Evolutionary conservation across 305 asterid species (phyloP).

Genomic region (Solanum hybrid): DNA sequence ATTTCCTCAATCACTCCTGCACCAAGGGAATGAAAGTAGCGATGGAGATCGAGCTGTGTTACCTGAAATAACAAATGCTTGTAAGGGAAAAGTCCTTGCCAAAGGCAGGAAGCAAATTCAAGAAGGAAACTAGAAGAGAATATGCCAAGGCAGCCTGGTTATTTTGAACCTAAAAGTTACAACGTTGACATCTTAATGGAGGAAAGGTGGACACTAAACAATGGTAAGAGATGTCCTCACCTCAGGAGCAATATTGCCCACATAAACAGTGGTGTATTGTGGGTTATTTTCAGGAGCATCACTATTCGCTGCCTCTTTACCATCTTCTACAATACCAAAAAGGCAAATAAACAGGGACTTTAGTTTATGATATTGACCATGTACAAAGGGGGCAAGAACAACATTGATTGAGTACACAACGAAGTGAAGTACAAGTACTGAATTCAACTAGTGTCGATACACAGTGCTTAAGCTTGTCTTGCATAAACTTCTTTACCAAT

Average conservation of each 20-base stretch:
- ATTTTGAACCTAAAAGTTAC: background rate
- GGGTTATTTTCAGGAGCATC: constrained; percentile 94
- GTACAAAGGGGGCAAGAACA: background rate
- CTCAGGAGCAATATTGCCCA: constrained; percentile 92
- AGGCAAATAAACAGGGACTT: background rate
- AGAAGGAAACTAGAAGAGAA: background rate
- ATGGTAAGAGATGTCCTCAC: constrained; percentile 23
- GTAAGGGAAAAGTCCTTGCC: background rate
- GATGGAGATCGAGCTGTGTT: constrained; percentile 73
- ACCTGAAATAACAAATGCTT: constrained; percentile 31
- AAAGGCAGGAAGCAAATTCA: constrained; percentile 10
- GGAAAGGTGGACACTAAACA: background rate
- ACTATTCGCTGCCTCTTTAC: constrained; percentile 52
- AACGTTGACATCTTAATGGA: background rate
- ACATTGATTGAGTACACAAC: background rate
- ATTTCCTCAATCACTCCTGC: constrained; percentile 91
- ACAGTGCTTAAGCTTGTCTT: background rate
- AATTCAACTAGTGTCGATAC: background rate
- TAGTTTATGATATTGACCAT: background rate
- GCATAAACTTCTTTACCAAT: background rate
- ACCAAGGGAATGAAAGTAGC: constrained; percentile 74
- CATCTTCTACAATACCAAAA: constrained; percentile 48
- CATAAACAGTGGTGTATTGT: constrained; percentile 80
- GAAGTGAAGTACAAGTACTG: background rate
- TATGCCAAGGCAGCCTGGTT: background rate